phyloP scores from a whole-genome alignment of 345 rosid genomes.

The Syzygium jambos region DNA sequence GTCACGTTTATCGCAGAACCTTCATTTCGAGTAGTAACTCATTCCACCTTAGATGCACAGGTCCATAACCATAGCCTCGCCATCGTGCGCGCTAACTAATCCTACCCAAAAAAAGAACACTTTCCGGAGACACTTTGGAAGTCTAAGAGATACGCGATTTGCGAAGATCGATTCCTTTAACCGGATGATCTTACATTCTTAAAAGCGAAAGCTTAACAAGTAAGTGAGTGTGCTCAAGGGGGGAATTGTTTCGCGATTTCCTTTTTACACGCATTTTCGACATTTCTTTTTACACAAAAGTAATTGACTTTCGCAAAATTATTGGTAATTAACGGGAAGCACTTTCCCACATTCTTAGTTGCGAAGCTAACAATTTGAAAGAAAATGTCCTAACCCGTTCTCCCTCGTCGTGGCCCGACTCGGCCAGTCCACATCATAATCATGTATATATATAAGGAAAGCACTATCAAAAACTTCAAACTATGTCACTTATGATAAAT shows the following conservation, averaged over 20 bases:
- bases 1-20: background rate
- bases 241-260: background rate
- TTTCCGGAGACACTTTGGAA: background rate
- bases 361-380: background rate
- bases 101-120: background rate
- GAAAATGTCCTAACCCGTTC: background rate
- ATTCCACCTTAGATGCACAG: background rate
- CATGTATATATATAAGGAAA: too few relatives aligned
- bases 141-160: accelerated
- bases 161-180: background rate
- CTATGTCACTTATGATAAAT: too few relatives aligned
- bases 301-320: background rate
- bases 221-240: background rate
- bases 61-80: background rate
- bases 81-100: accelerated
- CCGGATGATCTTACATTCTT: background rate
- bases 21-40: background rate
- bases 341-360: background rate
- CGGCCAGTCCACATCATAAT: background rate
- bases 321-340: background rate
- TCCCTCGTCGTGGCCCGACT: background rate
- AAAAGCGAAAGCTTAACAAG: background rate
- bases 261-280: background rate
- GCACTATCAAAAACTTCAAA: too few relatives aligned
- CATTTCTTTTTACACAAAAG: background rate